Evolutionary conservation across 108 stramenopile species (phyloP).

Genomic region (Phaeodactylum tricornutum): DNA sequence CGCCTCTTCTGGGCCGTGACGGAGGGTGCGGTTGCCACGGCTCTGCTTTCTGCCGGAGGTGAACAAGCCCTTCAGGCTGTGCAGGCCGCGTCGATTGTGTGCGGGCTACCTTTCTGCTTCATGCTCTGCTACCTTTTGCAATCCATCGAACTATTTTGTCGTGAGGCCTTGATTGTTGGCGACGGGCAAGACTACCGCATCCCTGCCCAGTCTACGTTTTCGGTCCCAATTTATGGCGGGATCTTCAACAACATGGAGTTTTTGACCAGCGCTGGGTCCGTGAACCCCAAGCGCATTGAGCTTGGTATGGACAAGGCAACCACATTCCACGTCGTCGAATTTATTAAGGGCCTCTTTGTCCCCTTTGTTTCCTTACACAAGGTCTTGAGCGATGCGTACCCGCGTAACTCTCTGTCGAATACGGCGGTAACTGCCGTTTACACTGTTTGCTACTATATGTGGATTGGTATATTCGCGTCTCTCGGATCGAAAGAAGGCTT

Average conservation of each 20-base stretch:
- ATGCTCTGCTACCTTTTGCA: slow-evolving; percentile 15
- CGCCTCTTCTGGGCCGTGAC: slow-evolving; percentile 60
- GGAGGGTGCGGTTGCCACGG: slow-evolving; percentile 41
- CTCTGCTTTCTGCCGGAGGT: slow-evolving; percentile 34
- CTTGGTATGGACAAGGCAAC: slow-evolving; percentile 13
- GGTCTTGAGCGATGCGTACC: neutral
- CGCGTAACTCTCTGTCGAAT: neutral
- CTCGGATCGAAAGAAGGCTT: no score
- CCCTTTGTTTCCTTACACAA: slow-evolving; percentile 18
- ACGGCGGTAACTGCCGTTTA: no score
- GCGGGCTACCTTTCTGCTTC: slow-evolving; percentile 46
- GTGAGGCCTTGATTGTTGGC: no score
- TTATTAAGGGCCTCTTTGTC: slow-evolving; percentile 18
- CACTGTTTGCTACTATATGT: no score
- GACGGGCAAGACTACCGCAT: neutral
- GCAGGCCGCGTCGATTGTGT: slow-evolving; percentile 46
- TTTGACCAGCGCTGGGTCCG: slow-evolving; percentile 16
- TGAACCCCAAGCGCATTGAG: slow-evolving; percentile 6
- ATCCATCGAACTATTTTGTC: neutral
- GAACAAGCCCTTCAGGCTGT: slow-evolving; percentile 29
- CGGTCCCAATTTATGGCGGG: slow-evolving; percentile 29
- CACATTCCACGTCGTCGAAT: slow-evolving; percentile 1
- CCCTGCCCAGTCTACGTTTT: slow-evolving; percentile 3
- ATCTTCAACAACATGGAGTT: slow-evolving; percentile 35
- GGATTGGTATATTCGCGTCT: no score